Evolutionary conservation across 805 yeast species (phyloP).

Genomic region (Lipomyces anomalus): DNA sequence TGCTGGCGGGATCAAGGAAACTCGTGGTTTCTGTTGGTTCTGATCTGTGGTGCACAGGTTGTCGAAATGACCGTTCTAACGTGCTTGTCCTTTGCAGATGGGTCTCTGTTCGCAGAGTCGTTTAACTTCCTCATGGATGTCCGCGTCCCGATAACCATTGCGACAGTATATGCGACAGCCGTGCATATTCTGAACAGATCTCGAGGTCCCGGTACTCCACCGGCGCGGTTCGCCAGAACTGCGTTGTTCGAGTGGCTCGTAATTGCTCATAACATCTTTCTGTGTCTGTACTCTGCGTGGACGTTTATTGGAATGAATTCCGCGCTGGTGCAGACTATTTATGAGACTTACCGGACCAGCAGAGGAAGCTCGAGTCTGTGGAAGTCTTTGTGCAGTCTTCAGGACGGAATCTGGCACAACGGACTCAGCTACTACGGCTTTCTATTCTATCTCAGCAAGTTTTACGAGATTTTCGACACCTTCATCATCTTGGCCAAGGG

Average conservation of each 20-base stretch:
- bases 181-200: conserved; percentile 52
- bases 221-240: conserved; percentile 44
- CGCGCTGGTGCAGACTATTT: conserved; percentile 43
- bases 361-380: conserved; percentile 44
- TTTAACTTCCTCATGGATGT: conserved; percentile 38
- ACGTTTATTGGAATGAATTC: conserved; percentile 60
- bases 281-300: conserved; percentile 66
- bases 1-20: too few species aligned
- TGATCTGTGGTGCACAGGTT: too few species aligned
- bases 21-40: too few species aligned
- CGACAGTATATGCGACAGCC: conserved; percentile 50
- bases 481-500: conserved; percentile 63
- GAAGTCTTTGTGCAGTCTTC: conserved; percentile 55
- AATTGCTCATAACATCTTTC: conserved; percentile 52
- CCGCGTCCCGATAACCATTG: conserved; percentile 52
- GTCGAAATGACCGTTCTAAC: too few species aligned
- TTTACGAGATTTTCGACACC: conserved; percentile 67
- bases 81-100: conserved; percentile 3
- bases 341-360: conserved; percentile 29
- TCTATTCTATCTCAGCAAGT: conserved; percentile 64
- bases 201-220: conserved; percentile 44
- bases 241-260: conserved; percentile 49
- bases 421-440: conserved; percentile 56
- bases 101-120: conserved; percentile 16
- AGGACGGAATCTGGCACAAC: conserved; percentile 53